Evolutionary conservation across 2,329 filamentous ascomycete genomes (phyloP).

Genomic region (Trematosphaeria pertusa): DNA sequence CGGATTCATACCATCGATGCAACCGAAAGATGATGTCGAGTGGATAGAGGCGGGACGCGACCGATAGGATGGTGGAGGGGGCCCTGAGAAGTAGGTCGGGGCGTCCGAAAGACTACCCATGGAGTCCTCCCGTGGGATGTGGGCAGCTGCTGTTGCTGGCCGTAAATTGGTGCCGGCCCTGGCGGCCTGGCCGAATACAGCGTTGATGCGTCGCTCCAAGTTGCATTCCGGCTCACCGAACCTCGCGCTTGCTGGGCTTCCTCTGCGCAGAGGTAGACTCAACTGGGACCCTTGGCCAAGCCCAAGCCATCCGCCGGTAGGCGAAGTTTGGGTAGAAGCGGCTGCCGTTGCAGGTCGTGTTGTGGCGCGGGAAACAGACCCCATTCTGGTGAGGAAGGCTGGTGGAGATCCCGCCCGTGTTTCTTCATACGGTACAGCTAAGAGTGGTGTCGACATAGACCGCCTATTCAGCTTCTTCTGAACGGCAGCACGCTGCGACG

Average conservation of each 20-base stretch:
- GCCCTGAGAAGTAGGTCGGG: conserved; percentile 41
- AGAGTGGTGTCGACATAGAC: conserved; percentile 34
- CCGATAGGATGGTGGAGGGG: conserved; percentile 42
- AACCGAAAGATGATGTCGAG: conserved; percentile 45
- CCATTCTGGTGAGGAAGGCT: conserved; percentile 13
- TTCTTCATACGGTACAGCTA: conserved; percentile 25
- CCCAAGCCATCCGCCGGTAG: conserved; percentile 4
- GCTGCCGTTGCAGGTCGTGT: conserved; percentile 14
- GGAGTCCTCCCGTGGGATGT: conserved; percentile 32
- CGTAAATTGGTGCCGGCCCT: conserved; percentile 18
- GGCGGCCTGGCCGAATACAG: conserved; percentile 15
- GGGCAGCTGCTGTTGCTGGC: conserved; percentile 22
- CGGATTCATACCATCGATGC: conserved; percentile 41
- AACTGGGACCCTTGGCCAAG: conserved; percentile 7
- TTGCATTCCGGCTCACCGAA: conserved; percentile 19
- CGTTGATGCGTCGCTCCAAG: conserved; percentile 25
- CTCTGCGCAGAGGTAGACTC: conserved; percentile 8
- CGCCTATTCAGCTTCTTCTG: conserved; percentile 26
- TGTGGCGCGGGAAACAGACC: conserved; percentile 12
- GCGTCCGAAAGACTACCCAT: conserved; percentile 42
- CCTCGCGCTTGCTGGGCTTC: conserved; percentile 19
- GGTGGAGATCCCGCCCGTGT: conserved; percentile 14
- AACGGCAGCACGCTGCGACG: conserved; percentile 17
- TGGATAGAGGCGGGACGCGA: conserved; percentile 38
- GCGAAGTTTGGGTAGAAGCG: not conserved